These are phyloP conservation scores for Monilinia fructicola DNA, from an alignment of 2,329 filamentous ascomycete species.

Conservation along the genomic window DNA sequence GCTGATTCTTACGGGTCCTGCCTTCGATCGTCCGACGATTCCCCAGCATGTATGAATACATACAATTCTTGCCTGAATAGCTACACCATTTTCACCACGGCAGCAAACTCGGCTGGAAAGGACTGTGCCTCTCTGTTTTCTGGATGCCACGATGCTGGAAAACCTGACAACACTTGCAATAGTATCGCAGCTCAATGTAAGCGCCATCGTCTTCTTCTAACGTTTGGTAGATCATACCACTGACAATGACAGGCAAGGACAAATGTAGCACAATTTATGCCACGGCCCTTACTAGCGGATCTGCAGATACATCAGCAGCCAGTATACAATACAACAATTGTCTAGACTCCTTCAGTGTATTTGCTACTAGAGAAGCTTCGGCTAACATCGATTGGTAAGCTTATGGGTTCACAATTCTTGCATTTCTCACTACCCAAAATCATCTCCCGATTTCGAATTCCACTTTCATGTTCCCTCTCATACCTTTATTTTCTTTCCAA, in stretches of 20 bases:
- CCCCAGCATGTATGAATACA: background rate
- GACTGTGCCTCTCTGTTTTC: slow-evolving; percentile 27
- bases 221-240: background rate
- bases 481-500: background rate
- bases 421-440: background rate
- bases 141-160: slow-evolving; percentile 22
- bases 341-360: slow-evolving; percentile 27
- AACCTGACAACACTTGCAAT: slow-evolving; percentile 26
- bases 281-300: slow-evolving; percentile 26
- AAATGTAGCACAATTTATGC: slow-evolving; percentile 28
- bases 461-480: too few species aligned
- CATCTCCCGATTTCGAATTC: background rate
- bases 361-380: slow-evolving; percentile 16
- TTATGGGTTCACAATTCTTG: background rate
- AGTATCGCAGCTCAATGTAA: slow-evolving; percentile 24
- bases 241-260: slow-evolving; percentile 22
- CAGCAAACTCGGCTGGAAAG: slow-evolving; percentile 23
- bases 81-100: slow-evolving; percentile 24
- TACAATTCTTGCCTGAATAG: slow-evolving; percentile 22
- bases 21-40: background rate
- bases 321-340: slow-evolving; percentile 28
- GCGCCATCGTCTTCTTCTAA: background rate
- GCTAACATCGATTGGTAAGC: slow-evolving; percentile 2
- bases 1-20: slow-evolving; percentile 4
- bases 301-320: slow-evolving; percentile 16